Percentiles rank a stretch among this genome's conserved stretches.
Conservation (phyloP, 1,284 basidiomycete genomes). For the Malassezia yamatoensis region DNA sequence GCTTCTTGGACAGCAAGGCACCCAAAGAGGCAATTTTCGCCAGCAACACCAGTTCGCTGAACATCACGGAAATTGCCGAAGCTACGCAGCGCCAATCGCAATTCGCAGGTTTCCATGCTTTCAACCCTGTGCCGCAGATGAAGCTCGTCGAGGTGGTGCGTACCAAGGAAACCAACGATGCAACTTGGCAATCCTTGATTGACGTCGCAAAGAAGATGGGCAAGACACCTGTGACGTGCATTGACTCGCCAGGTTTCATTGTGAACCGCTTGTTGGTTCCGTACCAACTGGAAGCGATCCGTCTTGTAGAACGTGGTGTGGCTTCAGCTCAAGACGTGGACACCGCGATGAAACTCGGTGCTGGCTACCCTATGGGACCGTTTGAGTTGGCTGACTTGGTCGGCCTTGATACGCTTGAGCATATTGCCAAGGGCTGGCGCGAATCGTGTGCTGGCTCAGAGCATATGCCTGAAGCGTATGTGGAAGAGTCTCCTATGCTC, state of each 20-base stretch:
- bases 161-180: conserved; percentile 52
- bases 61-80: conserved; percentile 53
- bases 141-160: conserved; percentile 54
- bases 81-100: conserved; percentile 27
- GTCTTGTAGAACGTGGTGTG: conserved; percentile 56
- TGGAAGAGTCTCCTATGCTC: conserved; percentile 50
- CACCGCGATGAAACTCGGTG: conserved; percentile 57
- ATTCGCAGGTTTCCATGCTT: conserved; percentile 53
- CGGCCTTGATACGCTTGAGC: conserved; percentile 51
- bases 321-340: conserved; percentile 56
- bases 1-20: conserved; percentile 52
- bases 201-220: conserved; percentile 53
- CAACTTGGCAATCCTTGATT: conserved; percentile 51
- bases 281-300: conserved; percentile 55
- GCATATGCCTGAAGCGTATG: conserved; percentile 51
- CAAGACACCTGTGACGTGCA: conserved; percentile 54
- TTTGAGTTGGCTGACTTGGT: conserved; percentile 56
- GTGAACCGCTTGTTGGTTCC: conserved; percentile 54
- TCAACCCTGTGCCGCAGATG: conserved; percentile 53
- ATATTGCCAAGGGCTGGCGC: conserved; percentile 55
- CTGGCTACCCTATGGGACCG: conserved; percentile 52
- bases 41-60: conserved; percentile 55
- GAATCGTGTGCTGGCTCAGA: conserved; percentile 50
- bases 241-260: conserved; percentile 52
- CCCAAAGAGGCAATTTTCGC: conserved; percentile 53